These are phyloP conservation scores for Penicillium sp. DNA, from an alignment of 2,329 filamentous ascomycete genomes.

Conservation along the genomic window DNA sequence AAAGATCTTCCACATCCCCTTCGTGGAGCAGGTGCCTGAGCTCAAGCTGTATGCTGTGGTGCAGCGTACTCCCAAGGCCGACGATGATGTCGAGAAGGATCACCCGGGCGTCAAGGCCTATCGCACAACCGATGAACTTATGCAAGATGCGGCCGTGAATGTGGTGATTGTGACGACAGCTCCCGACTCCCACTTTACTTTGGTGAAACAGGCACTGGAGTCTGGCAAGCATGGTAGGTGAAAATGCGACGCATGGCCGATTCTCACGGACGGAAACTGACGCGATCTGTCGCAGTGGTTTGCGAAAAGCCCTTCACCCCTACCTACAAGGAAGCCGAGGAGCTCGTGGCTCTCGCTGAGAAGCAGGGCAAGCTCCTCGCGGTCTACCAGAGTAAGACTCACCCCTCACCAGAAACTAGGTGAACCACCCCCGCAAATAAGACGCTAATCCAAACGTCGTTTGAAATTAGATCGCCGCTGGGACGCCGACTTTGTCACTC, in stretches of 20 bases:
- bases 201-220: constrained; percentile 60
- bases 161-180: constrained; percentile 67
- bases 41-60: constrained; percentile 69
- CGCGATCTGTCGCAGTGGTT: constrained; percentile 46
- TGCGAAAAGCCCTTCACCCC: constrained; percentile 81
- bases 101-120: constrained; percentile 61
- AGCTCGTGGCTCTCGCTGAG: constrained; percentile 53
- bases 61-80: constrained; percentile 61
- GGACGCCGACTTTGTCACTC: constrained; percentile 70
- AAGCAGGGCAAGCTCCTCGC: constrained; percentile 51
- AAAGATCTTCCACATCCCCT: constrained; percentile 80
- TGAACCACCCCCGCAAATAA: background rate
- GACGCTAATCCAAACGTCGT: constrained; percentile 4
- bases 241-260: too few relatives aligned
- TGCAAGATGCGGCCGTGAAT: constrained; percentile 61
- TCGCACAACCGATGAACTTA: constrained; percentile 55
- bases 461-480: constrained; percentile 55
- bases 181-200: constrained; percentile 62
- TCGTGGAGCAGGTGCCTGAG: constrained; percentile 58
- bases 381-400: constrained; percentile 59
- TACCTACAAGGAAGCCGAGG: constrained; percentile 59
- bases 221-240: constrained; percentile 59
- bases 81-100: constrained; percentile 63
- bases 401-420: background rate
- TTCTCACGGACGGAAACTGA: background rate